These are phyloP conservation scores for Penicillium sp. DNA, from an alignment of 2,329 filamentous ascomycete genomes.

Conservation along the genomic window DNA sequence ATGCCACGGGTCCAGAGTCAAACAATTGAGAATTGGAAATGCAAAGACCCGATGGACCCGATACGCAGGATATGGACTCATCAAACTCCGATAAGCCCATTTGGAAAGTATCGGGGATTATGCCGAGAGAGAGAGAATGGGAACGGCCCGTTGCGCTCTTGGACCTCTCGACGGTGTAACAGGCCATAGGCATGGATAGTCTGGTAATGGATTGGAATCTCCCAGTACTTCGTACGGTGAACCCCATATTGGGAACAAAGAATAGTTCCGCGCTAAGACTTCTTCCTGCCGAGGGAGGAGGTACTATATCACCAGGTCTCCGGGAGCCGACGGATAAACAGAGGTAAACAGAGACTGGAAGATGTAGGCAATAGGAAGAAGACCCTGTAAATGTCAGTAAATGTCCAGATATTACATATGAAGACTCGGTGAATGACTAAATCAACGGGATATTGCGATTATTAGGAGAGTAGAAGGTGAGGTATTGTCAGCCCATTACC, in stretches of 20 bases:
- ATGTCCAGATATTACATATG: neutral
- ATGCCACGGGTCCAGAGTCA: neutral
- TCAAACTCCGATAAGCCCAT: neutral
- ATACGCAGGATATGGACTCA: neutral
- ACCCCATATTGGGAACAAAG: neutral
- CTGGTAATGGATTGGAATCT: neutral
- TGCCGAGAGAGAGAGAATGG: neutral
- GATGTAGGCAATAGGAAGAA: neutral
- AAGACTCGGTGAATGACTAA: neutral
- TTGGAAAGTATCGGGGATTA: neutral
- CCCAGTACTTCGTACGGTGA: neutral
- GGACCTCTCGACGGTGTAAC: neutral
- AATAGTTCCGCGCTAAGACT: neutral
- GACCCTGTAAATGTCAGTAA: neutral
- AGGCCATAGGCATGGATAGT: neutral
- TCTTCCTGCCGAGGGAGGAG: neutral
- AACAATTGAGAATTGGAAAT: neutral
- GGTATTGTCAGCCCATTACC: neutral
- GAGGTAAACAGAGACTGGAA: neutral
- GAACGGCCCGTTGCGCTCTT: slow-evolving; percentile 4
- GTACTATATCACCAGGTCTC: neutral
- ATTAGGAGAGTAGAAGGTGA: too few relatives aligned
- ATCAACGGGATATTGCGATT: neutral
- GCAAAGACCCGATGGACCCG: neutral
- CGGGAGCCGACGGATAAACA: neutral